Evolutionary conservation across 306 rosid species (phyloP), one percentile per base, ranked within the genome.

Genomic region (Rosa multiflora): DNA sequence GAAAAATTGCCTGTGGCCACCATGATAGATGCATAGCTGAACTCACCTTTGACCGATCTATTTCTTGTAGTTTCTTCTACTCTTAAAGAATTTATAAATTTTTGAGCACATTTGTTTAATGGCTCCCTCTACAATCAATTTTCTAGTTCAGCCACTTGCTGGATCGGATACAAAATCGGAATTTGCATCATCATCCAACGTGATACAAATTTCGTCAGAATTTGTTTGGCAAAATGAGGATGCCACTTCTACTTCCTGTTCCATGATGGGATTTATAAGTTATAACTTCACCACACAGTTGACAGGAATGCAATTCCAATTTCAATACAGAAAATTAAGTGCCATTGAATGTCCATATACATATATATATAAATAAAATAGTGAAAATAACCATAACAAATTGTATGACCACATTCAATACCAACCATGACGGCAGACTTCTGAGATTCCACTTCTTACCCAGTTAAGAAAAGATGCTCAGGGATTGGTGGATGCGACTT

Each of bases 401-500:
- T 18, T 62, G 67, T 61, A 61, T 76, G 21, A 39, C 46, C 5
- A 37, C 23, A 14, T 67, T 83, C 70, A 52, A 72, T 53, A 78
- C 95, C 81, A 85, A 96, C 99, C 98, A 61, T 67, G 82, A 66
- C 81, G 64, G 90, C 64, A 59, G 78, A 11, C 70, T 82, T 71
- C 84, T 75, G 81, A 78, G 87, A 82, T 80, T 85, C 85, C 79
- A 63, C 47, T 11, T 73, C 61, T 79, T 90, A 80, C 7, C 98
- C 93, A 11, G 93, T 87, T 67, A 93, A 94, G 92, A 96, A 89
- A 71, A 96, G 91, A 85, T 93, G 93, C 79, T 93, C 99, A 53
- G 99, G 99, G 39, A 93, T 96, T 62, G 99, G 99, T 46, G 99
- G 99, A 88, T 93, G 98, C 77, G 99, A 91, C 90, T 93, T 96